Evolutionary conservation across 495 filamentous ascomycete species (phyloP).

Genomic region (Acidiella bohemica): DNA sequence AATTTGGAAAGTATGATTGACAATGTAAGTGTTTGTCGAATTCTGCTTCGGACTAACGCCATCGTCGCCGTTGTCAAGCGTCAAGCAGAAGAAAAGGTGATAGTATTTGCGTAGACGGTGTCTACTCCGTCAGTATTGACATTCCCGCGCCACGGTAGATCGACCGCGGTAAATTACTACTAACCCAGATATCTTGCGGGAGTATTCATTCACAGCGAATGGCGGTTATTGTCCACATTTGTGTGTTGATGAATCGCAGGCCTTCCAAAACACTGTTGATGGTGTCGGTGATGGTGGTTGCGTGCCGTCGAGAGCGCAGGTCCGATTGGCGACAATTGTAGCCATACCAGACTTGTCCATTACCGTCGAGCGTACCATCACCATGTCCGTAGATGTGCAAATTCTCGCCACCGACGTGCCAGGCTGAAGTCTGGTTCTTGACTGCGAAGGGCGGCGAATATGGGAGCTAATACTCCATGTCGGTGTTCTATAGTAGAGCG

Average conservation of each 20-base stretch:
- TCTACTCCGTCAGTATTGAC: conserved; percentile 1
- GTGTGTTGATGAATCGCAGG: conserved; percentile 28
- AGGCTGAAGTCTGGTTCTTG: conserved; percentile 37
- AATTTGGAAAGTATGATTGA: not conserved
- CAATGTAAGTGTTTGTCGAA: not conserved
- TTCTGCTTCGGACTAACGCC: conserved; percentile 18
- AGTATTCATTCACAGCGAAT: not conserved
- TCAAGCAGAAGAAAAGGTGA: conserved; percentile 21
- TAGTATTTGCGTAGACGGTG: conserved; percentile 12
- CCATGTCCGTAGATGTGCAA: conserved; percentile 26
- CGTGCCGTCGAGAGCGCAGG: conserved; percentile 29
- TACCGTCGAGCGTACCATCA: conserved; percentile 34
- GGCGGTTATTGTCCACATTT: not conserved
- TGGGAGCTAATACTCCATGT: conserved; percentile 25
- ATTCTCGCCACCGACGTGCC: conserved; percentile 33
- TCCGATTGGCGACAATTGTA: not conserved
- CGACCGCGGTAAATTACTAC: not conserved
- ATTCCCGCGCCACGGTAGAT: not conserved
- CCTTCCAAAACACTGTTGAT: conserved; percentile 26
- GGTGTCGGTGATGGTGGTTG: conserved; percentile 30
- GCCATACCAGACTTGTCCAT: conserved; percentile 31
- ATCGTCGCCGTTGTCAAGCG: conserved; percentile 19
- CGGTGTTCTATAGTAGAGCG: not conserved
- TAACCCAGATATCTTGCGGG: not conserved
- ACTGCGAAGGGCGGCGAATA: conserved; percentile 32